These are phyloP conservation scores for Salvia miltiorrhiza DNA, from an alignment of 257 asterid species.

Conservation along the genomic window DNA sequence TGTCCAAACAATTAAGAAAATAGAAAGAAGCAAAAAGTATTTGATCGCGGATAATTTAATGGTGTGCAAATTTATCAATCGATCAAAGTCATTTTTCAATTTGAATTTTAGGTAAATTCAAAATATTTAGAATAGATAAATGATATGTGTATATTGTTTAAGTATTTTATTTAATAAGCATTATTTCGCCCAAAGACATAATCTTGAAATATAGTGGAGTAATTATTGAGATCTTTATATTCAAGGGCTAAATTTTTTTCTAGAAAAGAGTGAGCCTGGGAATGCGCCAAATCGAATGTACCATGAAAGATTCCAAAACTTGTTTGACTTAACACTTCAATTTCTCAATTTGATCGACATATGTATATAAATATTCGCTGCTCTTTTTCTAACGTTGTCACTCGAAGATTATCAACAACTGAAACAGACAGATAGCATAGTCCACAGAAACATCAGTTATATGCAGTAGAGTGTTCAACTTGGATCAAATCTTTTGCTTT, in stretches of 20 bases:
- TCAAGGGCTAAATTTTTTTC: neutral
- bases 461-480: neutral
- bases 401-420: neutral
- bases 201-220: too few species aligned
- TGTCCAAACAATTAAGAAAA: too few species aligned
- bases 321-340: constrained; percentile 10
- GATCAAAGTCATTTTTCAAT: too few species aligned
- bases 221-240: too few species aligned
- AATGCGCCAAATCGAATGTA: constrained; percentile 18
- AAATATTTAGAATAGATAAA: too few species aligned
- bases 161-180: too few species aligned
- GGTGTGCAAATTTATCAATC: too few species aligned
- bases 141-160: too few species aligned
- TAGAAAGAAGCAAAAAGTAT: too few species aligned
- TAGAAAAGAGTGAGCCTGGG: neutral
- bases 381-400: neutral
- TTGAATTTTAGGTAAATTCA: too few species aligned
- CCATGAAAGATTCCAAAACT: constrained; percentile 26
- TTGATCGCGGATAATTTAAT: too few species aligned
- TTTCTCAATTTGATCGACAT: neutral
- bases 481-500: neutral
- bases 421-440: neutral
- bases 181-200: too few species aligned
- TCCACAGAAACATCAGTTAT: neutral
- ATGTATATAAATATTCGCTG: neutral